Percentiles rank a stretch among this genome's conserved stretches.
phyloP scores from a whole-genome alignment of 805 yeast species.

The Tetrapisispora pingtungensis region DNA sequence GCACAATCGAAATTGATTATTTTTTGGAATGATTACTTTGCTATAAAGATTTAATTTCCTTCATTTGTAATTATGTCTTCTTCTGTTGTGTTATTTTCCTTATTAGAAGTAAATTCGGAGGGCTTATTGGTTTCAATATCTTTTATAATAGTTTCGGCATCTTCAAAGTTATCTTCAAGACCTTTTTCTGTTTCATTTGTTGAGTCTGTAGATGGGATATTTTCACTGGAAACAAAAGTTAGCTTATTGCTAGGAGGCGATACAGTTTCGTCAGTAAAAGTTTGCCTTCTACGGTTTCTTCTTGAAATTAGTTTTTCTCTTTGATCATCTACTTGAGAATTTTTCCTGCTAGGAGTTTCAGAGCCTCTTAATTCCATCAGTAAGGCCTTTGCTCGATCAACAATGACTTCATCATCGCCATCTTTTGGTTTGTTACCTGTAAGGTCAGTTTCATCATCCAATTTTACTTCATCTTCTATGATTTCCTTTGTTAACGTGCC shows the following conservation, averaged over 20 bases:
- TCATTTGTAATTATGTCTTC: no score
- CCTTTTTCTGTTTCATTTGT: neutral
- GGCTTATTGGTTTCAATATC: no score
- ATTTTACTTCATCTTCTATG: neutral
- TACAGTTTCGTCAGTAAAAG: slow-evolving; percentile 2
- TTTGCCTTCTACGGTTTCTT: slow-evolving; percentile 7
- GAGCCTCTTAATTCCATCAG: slow-evolving; percentile 49
- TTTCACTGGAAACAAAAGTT: slow-evolving; percentile 7
- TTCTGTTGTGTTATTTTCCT: no score
- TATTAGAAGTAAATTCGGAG: no score
- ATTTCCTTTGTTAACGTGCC: neutral
- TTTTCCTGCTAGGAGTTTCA: slow-evolving; percentile 15
- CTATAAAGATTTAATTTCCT: no score
- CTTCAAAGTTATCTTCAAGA: neutral
- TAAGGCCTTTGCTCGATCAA: slow-evolving; percentile 49
- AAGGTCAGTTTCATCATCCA: neutral
- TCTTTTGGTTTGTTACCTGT: slow-evolving; percentile 1
- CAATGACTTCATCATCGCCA: slow-evolving; percentile 24
- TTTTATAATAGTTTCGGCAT: no score
- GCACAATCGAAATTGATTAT: no score
- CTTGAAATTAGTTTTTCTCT: slow-evolving; percentile 23
- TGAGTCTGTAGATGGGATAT: no score
- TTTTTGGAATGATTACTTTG: no score
- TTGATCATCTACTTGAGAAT: slow-evolving; percentile 19
- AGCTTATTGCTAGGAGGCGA: slow-evolving; percentile 9